Percentiles rank a stretch among this genome's conserved stretches.
Conservation (phyloP, 2,329 filamentous ascomycete species). For the Tolypocladium guangdongense region DNA sequence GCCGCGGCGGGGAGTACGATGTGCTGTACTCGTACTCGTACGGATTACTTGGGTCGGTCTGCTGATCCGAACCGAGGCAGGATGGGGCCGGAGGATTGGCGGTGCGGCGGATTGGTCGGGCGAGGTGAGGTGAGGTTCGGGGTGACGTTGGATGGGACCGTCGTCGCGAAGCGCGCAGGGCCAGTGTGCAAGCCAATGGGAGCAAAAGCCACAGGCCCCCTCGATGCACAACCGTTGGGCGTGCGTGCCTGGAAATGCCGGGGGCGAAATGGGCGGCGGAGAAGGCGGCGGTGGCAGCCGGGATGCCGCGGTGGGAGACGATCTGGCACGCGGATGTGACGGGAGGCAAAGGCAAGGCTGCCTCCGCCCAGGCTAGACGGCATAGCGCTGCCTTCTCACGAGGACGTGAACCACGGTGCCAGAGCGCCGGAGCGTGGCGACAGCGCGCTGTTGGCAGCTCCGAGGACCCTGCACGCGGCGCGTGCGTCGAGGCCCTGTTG, state of each 20-base stretch:
- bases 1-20: too few relatives aligned
- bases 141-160: neutral
- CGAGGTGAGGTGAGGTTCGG: neutral
- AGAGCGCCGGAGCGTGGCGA: too few relatives aligned
- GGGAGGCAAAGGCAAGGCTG: neutral
- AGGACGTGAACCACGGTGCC: too few relatives aligned
- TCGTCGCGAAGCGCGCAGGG: neutral
- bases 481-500: neutral
- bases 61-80: neutral
- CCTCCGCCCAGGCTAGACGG: too few relatives aligned
- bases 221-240: neutral
- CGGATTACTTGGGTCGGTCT: neutral
- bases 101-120: neutral
- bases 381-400: neutral
- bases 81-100: neutral
- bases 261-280: too few relatives aligned
- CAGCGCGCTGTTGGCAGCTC: too few relatives aligned
- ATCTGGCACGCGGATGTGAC: neutral
- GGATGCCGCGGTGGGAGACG: neutral
- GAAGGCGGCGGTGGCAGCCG: neutral
- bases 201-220: neutral
- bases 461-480: neutral
- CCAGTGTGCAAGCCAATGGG: neutral
- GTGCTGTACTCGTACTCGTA: neutral
- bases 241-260: neutral